Conservation (phyloP, 768 basidiomycete species). For the Leccinum fibrillosum region DNA sequence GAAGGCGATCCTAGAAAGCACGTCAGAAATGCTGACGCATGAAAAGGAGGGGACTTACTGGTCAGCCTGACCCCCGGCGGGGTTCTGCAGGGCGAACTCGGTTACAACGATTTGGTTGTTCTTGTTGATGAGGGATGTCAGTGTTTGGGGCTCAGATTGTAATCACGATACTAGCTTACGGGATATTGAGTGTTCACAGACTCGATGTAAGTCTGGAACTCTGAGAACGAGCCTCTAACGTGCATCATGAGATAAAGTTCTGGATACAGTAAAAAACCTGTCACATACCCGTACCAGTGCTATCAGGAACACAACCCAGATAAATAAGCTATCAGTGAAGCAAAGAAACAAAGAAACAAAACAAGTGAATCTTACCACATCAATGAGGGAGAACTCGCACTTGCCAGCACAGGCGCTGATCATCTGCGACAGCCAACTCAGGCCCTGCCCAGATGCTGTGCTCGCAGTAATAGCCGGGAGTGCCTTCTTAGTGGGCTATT, state of each 20-base stretch:
- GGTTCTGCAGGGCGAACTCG: constrained; percentile 34
- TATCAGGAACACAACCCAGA: background rate
- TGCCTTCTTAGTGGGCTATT: constrained; percentile 36
- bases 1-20: constrained; percentile 23
- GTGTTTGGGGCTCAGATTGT: background rate
- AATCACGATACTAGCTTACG: constrained; percentile 7
- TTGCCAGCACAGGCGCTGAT: constrained; percentile 32
- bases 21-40: background rate
- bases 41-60: constrained; percentile 22
- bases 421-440: constrained; percentile 35
- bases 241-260: background rate
- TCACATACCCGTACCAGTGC: constrained; percentile 31
- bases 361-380: constrained; percentile 21
- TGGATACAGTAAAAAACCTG: background rate
- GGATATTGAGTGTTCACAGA: constrained; percentile 28
- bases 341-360: background rate
- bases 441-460: constrained; percentile 27
- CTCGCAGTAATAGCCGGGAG: constrained; percentile 37
- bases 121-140: constrained; percentile 13
- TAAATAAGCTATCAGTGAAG: background rate
- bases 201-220: constrained; percentile 30
- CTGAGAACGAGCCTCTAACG: constrained; percentile 20
- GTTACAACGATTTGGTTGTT: constrained; percentile 26
- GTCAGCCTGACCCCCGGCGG: constrained; percentile 26
- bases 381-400: constrained; percentile 35